Evolutionary conservation across 163 green algal genomes (phyloP).

Genomic region (Prototheca cutis): DNA sequence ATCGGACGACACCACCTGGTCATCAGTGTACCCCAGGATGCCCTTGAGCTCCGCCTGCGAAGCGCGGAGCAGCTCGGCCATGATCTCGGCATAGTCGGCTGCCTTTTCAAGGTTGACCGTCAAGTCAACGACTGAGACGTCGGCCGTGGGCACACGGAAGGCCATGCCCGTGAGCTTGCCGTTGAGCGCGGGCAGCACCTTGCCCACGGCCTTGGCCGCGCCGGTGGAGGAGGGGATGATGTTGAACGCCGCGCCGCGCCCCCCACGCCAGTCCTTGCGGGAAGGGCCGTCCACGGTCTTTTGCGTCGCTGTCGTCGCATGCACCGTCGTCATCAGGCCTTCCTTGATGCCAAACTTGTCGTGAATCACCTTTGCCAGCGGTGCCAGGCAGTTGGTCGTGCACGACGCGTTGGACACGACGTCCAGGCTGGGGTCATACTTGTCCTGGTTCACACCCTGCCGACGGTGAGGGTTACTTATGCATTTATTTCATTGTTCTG

Average conservation of each 20-base stretch:
- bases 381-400: conserved; percentile 97
- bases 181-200: conserved; percentile 92
- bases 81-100: conserved; percentile 90
- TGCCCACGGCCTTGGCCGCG: conserved; percentile 73
- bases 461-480: no score
- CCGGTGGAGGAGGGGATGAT: conserved; percentile 96
- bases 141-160: conserved; percentile 88
- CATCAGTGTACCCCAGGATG: conserved; percentile 74
- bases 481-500: no score
- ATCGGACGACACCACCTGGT: conserved; percentile 86
- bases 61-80: conserved; percentile 69
- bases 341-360: conserved; percentile 80
- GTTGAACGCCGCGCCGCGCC: conserved; percentile 74
- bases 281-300: conserved; percentile 88
- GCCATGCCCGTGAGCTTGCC: conserved; percentile 96
- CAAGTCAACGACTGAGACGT: conserved; percentile 95
- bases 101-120: conserved; percentile 75
- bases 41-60: conserved; percentile 58
- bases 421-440: conserved; percentile 62
- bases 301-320: conserved; percentile 67
- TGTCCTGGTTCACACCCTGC: conserved; percentile 80
- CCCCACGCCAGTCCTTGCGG: conserved; percentile 88
- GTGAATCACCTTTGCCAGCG: conserved; percentile 88
- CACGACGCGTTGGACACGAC: conserved; percentile 94
- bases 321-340: conserved; percentile 96